Percentiles rank a stretch among this genome's conserved stretches.
Evolutionary conservation across 495 filamentous ascomycete genomes (phyloP).

Genomic region (Lasiosphaeriaceae sp.): DNA sequence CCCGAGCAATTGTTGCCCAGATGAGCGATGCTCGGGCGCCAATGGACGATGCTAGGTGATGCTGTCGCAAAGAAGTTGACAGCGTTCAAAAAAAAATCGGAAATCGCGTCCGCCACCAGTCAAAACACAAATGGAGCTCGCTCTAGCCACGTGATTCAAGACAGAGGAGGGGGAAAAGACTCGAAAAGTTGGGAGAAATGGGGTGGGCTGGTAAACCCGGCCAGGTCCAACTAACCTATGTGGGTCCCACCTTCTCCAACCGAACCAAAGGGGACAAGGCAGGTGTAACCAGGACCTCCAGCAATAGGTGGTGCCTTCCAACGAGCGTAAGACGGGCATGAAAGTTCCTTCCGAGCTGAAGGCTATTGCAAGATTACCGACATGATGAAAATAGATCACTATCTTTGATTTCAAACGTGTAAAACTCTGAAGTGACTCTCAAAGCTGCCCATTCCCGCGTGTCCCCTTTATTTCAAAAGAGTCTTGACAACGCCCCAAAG

Average conservation of each 20-base stretch:
- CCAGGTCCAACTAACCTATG: not conserved
- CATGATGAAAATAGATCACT: too few species aligned
- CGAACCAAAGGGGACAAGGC: too few species aligned
- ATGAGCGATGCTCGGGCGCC: conserved; percentile 21
- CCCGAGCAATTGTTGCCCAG: conserved; percentile 7
- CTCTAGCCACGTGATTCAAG: conserved; percentile 27
- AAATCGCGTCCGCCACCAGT: conserved; percentile 20
- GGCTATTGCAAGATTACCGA: too few species aligned
- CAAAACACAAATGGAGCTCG: conserved; percentile 1
- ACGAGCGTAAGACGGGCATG: too few species aligned
- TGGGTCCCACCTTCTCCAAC: not conserved
- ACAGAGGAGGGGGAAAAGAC: not conserved
- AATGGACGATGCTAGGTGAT: conserved; percentile 29
- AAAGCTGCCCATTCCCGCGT: too few species aligned
- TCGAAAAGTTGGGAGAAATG: not conserved
- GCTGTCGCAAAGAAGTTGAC: conserved; percentile 28
- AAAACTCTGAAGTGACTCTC: too few species aligned
- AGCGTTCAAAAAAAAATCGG: conserved; percentile 23
- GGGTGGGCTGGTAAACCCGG: not conserved
- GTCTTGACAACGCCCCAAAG: too few species aligned
- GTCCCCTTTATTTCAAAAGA: too few species aligned
- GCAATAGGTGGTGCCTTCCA: too few species aligned
- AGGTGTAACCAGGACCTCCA: too few species aligned
- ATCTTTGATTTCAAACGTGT: too few species aligned
- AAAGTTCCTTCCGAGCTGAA: too few species aligned